phyloP scores from a whole-genome alignment of 345 rosid species.

The Balakata baccata region DNA sequence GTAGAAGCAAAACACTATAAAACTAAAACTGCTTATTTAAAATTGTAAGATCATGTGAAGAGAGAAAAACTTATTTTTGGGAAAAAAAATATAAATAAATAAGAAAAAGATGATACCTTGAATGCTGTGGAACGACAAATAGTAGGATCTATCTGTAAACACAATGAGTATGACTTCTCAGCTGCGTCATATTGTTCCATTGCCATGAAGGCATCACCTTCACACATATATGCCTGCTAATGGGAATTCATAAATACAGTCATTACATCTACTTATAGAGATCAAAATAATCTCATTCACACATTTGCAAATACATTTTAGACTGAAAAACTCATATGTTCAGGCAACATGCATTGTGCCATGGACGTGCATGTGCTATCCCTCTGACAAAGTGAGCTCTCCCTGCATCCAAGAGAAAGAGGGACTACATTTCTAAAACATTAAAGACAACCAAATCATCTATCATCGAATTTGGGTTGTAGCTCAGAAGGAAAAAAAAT shows the following conservation, averaged over 20 bases:
- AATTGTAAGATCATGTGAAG: neutral
- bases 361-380: neutral
- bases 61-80: neutral
- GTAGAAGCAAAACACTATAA: neutral
- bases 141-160: slow-evolving; percentile 65
- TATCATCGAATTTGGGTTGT: neutral
- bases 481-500: neutral
- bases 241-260: neutral
- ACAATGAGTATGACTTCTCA: slow-evolving; percentile 54
- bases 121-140: slow-evolving; percentile 68
- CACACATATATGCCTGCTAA: slow-evolving; percentile 60
- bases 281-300: neutral
- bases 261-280: neutral
- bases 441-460: neutral
- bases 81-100: neutral
- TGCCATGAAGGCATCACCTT: slow-evolving; percentile 74
- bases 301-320: neutral
- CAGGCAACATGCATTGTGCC: too few relatives aligned
- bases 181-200: slow-evolving; percentile 63
- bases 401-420: neutral
- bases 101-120: slow-evolving; percentile 43
- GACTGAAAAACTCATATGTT: neutral
- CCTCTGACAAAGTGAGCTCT: neutral
- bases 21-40: too few relatives aligned
- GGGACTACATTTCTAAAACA: neutral